Base-by-base conservation (phyloP, 2,329 filamentous ascomycete genomes). In the Gaeumannomyces sp. region DNA sequence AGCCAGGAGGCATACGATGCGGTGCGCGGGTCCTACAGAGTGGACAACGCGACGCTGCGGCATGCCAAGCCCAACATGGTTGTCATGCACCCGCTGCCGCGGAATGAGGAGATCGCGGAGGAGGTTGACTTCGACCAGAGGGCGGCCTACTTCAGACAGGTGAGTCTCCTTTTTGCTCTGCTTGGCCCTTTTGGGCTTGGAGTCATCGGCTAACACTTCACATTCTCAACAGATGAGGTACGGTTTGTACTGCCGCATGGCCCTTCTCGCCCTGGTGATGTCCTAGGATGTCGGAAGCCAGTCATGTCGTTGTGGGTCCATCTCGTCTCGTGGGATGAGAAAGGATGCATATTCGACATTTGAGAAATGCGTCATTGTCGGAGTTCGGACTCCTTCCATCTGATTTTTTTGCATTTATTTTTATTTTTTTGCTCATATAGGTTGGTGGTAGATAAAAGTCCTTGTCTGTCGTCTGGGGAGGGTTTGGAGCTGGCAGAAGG, bases 91-190 rank as follows among this genome's bases (percentile, higher is more conserved):
- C 95, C 95, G 65, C 83, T 99, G 73, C 95, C 95, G 57, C 86
- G 95, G 73, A 98, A 98, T 74, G 88, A 90, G 70, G 95, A 99
- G 84, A 89, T 99, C 74, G 88, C 89, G 45, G 92, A 96, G 79
- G 95, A 99, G 81, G 93, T 99, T 61, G 95, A 99, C 78, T 97
- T 96, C 80, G 95, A 99, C 80, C 92, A 96, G 76, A 83, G 95
- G 71, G 95, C 95, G 66, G 94, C 95, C 65, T 99, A 99, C 82
- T 99, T 99, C 80, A 88, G 95, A 90, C 95, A 99, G 90, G 94
- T 97, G 80, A 87, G 91, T 85, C 67, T 28, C 63, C 27, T 62
- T 22, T 16, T 16, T 38, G 35, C 11, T 14, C 4, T 10, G 35
- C 28, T 29, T 53, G 45, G 38, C 13, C 35, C 35, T 6, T 59